Evolutionary conservation across 179 eudicot species (phyloP).

Genomic region (Patellifolia procumbens): DNA sequence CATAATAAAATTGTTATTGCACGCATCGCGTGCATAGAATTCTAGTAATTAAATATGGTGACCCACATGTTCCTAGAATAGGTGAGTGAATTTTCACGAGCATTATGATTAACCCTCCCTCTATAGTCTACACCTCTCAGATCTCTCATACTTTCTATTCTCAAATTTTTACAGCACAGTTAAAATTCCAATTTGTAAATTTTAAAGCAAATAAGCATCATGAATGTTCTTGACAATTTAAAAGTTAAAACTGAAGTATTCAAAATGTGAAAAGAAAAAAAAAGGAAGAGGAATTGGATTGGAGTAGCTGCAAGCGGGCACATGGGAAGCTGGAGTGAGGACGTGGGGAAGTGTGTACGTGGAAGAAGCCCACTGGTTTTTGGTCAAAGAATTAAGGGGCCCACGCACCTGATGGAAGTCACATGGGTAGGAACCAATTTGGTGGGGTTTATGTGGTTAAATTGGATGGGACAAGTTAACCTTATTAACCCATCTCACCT

Average conservation of each 20-base stretch:
- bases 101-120: constrained; percentile 12
- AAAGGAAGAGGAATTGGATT: not conserved
- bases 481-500: too few species aligned
- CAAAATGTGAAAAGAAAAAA: not conserved
- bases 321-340: constrained; percentile 23
- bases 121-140: not conserved
- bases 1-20: too few species aligned
- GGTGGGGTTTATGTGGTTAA: not conserved
- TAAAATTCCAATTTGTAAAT: not conserved
- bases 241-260: too few species aligned
- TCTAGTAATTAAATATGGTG: not conserved
- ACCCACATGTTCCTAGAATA: not conserved
- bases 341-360: constrained; percentile 10
- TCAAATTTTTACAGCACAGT: not conserved
- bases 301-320: constrained; percentile 22
- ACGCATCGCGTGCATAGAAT: too few species aligned
- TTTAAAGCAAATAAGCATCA: constrained; percentile 11
- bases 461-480: too few species aligned
- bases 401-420: constrained; percentile 15
- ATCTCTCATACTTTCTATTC: not conserved
- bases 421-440: constrained; percentile 19
- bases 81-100: not conserved
- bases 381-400: constrained; percentile 2
- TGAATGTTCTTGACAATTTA: not conserved
- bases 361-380: not conserved